These are phyloP conservation scores for Clonostachys sp. DNA, from an alignment of 2,329 filamentous ascomycete species.

Conservation along the genomic window DNA sequence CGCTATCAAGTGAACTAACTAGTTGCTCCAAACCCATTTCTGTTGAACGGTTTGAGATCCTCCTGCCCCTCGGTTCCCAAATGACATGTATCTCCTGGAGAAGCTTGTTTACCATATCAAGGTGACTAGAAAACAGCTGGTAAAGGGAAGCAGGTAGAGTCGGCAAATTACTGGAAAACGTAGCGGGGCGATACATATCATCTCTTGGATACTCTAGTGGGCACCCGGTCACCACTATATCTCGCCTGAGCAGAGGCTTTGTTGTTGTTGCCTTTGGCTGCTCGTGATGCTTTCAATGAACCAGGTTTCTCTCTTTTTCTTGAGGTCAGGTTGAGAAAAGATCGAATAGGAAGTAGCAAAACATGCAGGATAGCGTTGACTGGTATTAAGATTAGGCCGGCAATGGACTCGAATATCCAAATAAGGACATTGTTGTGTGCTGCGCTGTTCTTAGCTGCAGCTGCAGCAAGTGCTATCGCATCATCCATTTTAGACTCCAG, in stretches of 20 bases:
- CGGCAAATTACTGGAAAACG: no score
- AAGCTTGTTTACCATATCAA: no score
- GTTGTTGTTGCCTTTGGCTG: slow-evolving; percentile 8
- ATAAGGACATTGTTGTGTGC: slow-evolving; percentile 26
- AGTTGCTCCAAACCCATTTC: no score
- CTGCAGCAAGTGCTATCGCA: slow-evolving; percentile 74
- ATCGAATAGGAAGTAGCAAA: slow-evolving; percentile 35
- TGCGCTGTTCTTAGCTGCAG: slow-evolving; percentile 53
- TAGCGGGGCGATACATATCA: slow-evolving; percentile 3
- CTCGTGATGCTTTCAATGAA: slow-evolving; percentile 12
- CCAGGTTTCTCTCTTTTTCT: slow-evolving; percentile 19
- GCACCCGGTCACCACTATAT: slow-evolving; percentile 27
- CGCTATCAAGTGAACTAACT: no score
- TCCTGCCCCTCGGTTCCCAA: no score
- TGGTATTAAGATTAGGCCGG: slow-evolving; percentile 31
- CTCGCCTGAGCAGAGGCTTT: slow-evolving; percentile 18
- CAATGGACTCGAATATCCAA: slow-evolving; percentile 28
- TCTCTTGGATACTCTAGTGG: slow-evolving; percentile 22
- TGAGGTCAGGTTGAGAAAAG: slow-evolving; percentile 25
- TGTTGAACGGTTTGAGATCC: no score
- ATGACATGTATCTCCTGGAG: no score
- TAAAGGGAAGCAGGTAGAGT: no score
- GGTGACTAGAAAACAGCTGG: no score
- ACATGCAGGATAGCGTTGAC: slow-evolving; percentile 31
- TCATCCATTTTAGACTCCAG: slow-evolving; percentile 72